Base-by-base conservation (phyloP, 306 rosid species). In the Cicer pinnatifidum region DNA sequence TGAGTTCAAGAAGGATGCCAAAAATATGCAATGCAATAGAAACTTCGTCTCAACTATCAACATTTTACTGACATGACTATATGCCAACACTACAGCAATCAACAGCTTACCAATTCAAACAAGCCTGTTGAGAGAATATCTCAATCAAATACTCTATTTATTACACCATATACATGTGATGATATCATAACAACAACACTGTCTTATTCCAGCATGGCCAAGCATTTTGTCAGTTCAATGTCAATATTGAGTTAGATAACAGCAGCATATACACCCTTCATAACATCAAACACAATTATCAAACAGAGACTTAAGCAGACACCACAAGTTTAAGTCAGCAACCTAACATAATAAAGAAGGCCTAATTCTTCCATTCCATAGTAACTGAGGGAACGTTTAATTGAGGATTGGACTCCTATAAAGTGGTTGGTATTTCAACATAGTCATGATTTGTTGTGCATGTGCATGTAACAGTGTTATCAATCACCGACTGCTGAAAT, bases 251-350 rank as follows among this genome's bases (percentile, higher is more conserved):
- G 53, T 48, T 48, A 5, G 5, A 48, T 48, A 53, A 17, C 33
- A 11, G 11, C 0, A 16, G 59, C 28, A 53, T 53, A 17, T 2
- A 53, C 7, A 17, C 59, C 11, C 12, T 2, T 9, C 1, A 8
- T 16, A 53, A 53, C 64, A 28, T 57, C 40, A 56, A 56, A 20
- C 62, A 56, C 62, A 56, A 9, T 56, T 4, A 56, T 23, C 64
- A 28, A 58, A 58, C 41, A 28, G 41, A 7, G 9, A 11, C 65
- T 28, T 28, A 11, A 58, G 9, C 41, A 0, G 11, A 58, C 16
- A 6, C 15, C 3, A 12, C 8, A 10, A 19, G 37, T 56, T 56
- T 17, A 19, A 2, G 13, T 56, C n/a, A 20, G n/a, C 38, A 20
- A 20, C 61, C 4, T 19, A 19, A 20, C 38, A 56, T 11, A 58